These are phyloP conservation scores for Trichoderma atroviride DNA, from an alignment of 2,329 filamentous ascomycete species.

Conservation along the genomic window DNA sequence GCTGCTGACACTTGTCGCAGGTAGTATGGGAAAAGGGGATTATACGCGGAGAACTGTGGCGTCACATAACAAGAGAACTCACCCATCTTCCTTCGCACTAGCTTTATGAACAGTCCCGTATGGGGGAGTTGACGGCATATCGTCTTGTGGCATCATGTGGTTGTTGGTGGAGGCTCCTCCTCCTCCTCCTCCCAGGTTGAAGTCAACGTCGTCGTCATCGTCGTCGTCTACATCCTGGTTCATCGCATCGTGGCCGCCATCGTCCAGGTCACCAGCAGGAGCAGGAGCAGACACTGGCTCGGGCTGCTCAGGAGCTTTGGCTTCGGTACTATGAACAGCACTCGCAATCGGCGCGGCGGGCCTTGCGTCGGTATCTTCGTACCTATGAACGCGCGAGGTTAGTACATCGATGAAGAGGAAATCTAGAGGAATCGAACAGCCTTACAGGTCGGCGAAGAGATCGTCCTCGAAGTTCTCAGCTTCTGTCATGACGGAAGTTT, in stretches of 20 bases:
- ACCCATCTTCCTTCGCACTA: conserved; percentile 62
- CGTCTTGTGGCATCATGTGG: conserved; percentile 36
- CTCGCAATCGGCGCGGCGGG: conserved; percentile 32
- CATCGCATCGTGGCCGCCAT: conserved; percentile 46
- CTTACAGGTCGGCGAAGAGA: conserved; percentile 93
- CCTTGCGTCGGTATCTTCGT: conserved; percentile 64
- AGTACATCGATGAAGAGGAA: neutral
- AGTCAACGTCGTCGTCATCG: conserved; percentile 62
- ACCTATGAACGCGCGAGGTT: conserved; percentile 47
- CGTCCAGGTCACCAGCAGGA: conserved; percentile 31
- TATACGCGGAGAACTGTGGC: neutral
- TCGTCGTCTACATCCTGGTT: conserved; percentile 52
- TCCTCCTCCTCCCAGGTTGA: conserved; percentile 54
- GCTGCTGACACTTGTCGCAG: conserved; percentile 20
- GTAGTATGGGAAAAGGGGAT: neutral
- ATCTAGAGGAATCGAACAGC: neutral
- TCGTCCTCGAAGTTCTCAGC: conserved; percentile 85
- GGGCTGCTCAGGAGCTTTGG: neutral
- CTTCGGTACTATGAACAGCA: conserved; percentile 13
- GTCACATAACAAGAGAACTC: conserved; percentile 36
- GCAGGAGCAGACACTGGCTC: conserved; percentile 28
- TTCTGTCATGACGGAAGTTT: conserved; percentile 65
- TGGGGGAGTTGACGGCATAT: conserved; percentile 38
- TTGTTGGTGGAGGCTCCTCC: conserved; percentile 30
- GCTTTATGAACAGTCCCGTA: conserved; percentile 54